phyloP scores from a whole-genome alignment of 2,329 filamentous ascomycete genomes.

The Colletotrichum endophyticum region DNA sequence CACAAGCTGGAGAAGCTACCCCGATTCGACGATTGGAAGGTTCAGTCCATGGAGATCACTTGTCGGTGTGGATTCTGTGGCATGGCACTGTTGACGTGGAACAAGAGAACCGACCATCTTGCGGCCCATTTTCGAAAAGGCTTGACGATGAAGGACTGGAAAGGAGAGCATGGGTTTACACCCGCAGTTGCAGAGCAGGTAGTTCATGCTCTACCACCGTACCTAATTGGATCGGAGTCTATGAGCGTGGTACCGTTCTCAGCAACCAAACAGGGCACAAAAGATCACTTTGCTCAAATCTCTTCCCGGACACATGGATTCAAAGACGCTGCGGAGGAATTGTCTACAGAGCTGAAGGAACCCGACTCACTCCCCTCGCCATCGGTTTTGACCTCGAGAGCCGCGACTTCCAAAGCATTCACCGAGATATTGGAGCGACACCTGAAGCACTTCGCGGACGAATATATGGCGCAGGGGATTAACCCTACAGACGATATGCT shows the following conservation, averaged over 20 bases:
- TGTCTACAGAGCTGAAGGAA: not conserved
- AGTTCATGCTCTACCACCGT: slow-evolving; percentile 28
- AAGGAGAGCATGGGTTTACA: slow-evolving; percentile 30
- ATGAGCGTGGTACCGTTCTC: slow-evolving; percentile 29
- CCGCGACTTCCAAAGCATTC: not conserved
- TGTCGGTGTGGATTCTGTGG: slow-evolving; percentile 36
- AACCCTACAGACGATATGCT: slow-evolving; percentile 29
- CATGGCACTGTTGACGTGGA: slow-evolving; percentile 27
- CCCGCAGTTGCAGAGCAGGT: slow-evolving; percentile 25
- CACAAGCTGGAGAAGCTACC: slow-evolving; percentile 38
- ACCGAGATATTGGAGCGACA: not conserved
- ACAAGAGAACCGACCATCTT: slow-evolving; percentile 30
- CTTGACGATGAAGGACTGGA: slow-evolving; percentile 31
- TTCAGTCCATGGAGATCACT: slow-evolving; percentile 22
- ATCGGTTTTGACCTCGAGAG: not conserved
- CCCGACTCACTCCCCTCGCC: not conserved
- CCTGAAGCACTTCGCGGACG: not conserved
- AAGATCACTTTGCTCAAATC: slow-evolving; percentile 25
- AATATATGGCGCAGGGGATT: not conserved
- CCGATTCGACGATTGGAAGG: slow-evolving; percentile 42
- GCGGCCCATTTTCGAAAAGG: slow-evolving; percentile 31
- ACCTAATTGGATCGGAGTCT: slow-evolving; percentile 27
- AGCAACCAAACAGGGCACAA: slow-evolving; percentile 24
- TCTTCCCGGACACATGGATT: not conserved
- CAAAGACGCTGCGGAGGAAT: not conserved